phyloP scores from a whole-genome alignment of 208 protist species.

The Wallacemonas rigidus region DNA sequence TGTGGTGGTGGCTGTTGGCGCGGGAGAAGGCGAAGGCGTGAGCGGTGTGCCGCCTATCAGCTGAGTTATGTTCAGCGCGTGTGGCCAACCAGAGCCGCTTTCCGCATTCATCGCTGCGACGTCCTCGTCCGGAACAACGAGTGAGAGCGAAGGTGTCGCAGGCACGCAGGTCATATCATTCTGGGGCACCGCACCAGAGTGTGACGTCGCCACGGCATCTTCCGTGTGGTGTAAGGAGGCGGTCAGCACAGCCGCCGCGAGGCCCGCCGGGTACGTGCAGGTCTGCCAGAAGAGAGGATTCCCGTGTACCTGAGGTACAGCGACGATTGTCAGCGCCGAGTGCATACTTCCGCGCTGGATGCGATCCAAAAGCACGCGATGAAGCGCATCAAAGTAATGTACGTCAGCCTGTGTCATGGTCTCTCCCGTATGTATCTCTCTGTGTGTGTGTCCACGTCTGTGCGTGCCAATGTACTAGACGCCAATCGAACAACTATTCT shows the following conservation, averaged over 20 bases:
- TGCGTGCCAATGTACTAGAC: too few relatives aligned
- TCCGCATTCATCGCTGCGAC: neutral
- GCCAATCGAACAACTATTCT: too few relatives aligned
- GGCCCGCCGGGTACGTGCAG: constrained; percentile 67
- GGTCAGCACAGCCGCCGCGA: constrained; percentile 51
- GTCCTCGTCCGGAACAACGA: neutral
- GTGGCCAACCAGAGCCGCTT: neutral
- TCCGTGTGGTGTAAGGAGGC: constrained; percentile 16
- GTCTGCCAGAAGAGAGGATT: constrained; percentile 69
- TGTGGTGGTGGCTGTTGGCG: neutral
- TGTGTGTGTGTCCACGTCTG: too few relatives aligned
- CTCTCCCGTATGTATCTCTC: too few relatives aligned
- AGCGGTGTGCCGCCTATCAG: constrained; percentile 10
- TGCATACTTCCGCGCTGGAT: constrained; percentile 44
- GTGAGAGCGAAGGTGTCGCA: constrained; percentile 3
- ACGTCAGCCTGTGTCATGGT: constrained; percentile 14
- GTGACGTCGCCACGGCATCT: neutral
- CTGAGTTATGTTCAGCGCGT: neutral
- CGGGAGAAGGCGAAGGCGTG: constrained; percentile 5
- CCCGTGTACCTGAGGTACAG: constrained; percentile 36
- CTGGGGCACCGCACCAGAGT: neutral
- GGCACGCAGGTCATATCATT: neutral
- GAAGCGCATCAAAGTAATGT: constrained; percentile 57
- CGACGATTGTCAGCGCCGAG: constrained; percentile 45
- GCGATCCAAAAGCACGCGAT: constrained; percentile 61